These are phyloP conservation scores for Leishmania braziliensis DNA, from an alignment of 208 protist species.

Conservation along the genomic window DNA sequence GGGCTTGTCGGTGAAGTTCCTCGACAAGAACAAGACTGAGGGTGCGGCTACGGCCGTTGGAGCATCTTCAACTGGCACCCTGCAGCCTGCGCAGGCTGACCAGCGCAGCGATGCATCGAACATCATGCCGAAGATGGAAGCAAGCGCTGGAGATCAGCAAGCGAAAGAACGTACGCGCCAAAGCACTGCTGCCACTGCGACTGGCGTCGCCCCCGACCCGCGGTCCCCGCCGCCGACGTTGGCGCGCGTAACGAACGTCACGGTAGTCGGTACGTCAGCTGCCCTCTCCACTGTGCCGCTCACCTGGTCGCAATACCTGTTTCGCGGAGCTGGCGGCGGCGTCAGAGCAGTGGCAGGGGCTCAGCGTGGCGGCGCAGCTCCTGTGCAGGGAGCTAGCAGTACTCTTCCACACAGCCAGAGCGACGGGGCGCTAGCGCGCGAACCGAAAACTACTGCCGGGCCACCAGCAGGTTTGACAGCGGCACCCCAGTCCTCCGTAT, in stretches of 20 bases:
- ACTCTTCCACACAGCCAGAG: slow-evolving; percentile 2
- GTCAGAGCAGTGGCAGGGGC: background rate
- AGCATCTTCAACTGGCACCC: background rate
- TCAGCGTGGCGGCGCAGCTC: background rate
- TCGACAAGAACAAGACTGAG: background rate
- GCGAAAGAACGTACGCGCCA: background rate
- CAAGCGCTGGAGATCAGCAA: background rate
- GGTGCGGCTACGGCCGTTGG: background rate
- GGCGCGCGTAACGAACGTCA: background rate
- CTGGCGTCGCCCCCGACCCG: background rate
- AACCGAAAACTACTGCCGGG: background rate
- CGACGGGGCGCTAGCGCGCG: background rate
- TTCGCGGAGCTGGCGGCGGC: background rate
- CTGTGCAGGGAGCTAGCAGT: background rate
- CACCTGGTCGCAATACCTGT: slow-evolving; percentile 33
- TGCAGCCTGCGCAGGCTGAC: background rate
- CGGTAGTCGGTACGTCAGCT: background rate
- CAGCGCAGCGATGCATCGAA: background rate
- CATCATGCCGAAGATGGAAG: background rate
- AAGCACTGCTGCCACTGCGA: background rate
- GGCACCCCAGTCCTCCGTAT: background rate
- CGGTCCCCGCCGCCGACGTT: background rate
- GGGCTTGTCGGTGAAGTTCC: background rate
- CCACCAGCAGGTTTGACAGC: background rate
- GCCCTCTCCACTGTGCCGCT: slow-evolving; percentile 1